Conservation (phyloP, 495 filamentous ascomycete species). For the Penicillium chermesinum region DNA sequence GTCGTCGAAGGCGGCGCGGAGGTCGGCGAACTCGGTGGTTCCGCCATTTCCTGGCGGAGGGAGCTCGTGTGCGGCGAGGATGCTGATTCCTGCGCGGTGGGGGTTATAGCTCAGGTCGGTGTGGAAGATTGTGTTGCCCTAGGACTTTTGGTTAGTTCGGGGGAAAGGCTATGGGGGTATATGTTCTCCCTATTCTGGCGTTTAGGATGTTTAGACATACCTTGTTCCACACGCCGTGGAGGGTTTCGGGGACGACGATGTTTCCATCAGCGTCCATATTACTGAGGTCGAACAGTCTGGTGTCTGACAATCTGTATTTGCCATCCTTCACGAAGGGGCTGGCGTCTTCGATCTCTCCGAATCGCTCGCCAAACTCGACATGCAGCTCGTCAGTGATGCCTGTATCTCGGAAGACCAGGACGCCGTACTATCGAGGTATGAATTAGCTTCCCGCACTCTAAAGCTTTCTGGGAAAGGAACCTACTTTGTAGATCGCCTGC, state of each 20-base stretch:
- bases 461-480: background rate
- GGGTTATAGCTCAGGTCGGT: constrained; percentile 58
- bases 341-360: constrained; percentile 58
- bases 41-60: constrained; percentile 49
- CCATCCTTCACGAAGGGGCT: constrained; percentile 44
- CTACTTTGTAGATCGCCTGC: constrained; percentile 14
- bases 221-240: constrained; percentile 35
- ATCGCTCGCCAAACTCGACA: constrained; percentile 46
- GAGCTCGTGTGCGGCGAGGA: constrained; percentile 47
- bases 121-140: constrained; percentile 57
- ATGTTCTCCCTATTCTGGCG: background rate
- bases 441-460: background rate
- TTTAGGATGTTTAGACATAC: constrained; percentile 6
- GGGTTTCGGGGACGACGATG: constrained; percentile 12
- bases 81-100: constrained; percentile 50
- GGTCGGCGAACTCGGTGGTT: constrained; percentile 55
- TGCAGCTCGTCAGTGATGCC: constrained; percentile 48
- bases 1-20: constrained; percentile 49
- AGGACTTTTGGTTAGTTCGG: background rate
- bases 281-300: constrained; percentile 53
- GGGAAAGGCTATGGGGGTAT: too few species aligned
- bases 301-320: constrained; percentile 42
- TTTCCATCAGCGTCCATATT: constrained; percentile 36
- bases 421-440: constrained; percentile 43
- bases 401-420: constrained; percentile 51